phyloP scores from a whole-genome alignment of 495 filamentous ascomycete species.

The Talaromyces wortmannii region DNA sequence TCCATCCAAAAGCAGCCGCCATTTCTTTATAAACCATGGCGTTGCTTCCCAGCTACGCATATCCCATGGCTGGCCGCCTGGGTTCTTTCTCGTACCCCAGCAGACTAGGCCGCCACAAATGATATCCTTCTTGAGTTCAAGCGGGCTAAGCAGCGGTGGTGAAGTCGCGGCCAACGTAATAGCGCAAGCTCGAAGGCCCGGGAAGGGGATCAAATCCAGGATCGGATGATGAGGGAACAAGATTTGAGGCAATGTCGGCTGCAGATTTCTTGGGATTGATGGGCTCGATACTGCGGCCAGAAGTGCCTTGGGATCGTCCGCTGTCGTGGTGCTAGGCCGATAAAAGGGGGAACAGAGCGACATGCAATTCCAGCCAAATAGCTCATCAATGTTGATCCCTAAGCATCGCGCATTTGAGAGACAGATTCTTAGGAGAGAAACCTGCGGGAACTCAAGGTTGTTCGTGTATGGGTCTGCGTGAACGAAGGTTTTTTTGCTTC shows the following conservation, averaged over 20 bases:
- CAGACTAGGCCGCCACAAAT: constrained; percentile 16
- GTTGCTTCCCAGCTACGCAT: constrained; percentile 26
- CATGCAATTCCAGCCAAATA: constrained; percentile 11
- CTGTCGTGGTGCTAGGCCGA: constrained; percentile 10
- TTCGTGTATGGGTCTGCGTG: background rate
- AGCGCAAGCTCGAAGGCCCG: constrained; percentile 24
- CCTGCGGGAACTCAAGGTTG: background rate
- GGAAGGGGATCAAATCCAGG: constrained; percentile 37
- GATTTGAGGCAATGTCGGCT: constrained; percentile 38
- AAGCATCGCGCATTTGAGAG: constrained; percentile 29
- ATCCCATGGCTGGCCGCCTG: constrained; percentile 24
- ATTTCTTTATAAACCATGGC: constrained; percentile 32
- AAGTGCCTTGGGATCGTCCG: constrained; percentile 16
- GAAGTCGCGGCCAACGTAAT: constrained; percentile 26
- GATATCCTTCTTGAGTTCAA: constrained; percentile 38
- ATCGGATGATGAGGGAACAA: constrained; percentile 35
- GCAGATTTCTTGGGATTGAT: constrained; percentile 25
- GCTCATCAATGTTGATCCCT: constrained; percentile 17
- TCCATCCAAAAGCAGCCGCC: constrained; percentile 14
- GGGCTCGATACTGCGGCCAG: constrained; percentile 14
- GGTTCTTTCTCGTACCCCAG: constrained; percentile 3
- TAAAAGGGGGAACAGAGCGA: constrained; percentile 28
- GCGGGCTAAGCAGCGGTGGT: constrained; percentile 22
- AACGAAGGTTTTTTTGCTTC: background rate
- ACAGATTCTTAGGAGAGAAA: constrained; percentile 11